Percentiles rank a stretch among this genome's conserved stretches.
Evolutionary conservation across 148 eudicot species (phyloP).

Genomic region (Hydrangea macrophylla): DNA sequence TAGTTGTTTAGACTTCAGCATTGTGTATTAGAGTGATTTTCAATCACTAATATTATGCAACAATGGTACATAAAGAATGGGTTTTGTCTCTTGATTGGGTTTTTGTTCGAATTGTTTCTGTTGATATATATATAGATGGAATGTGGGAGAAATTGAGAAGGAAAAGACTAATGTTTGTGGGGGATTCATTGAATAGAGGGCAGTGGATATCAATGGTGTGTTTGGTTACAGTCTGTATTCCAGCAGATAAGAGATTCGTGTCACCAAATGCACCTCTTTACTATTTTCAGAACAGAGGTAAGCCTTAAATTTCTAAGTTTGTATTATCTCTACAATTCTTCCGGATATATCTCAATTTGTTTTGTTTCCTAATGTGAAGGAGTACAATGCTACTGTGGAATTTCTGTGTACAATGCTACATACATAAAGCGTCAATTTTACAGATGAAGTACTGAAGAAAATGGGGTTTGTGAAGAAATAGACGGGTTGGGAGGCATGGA

Average conservation of each 20-base stretch:
- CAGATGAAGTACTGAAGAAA: conserved; percentile 73
- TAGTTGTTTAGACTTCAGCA: background rate
- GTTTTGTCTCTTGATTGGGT: conserved; percentile 9
- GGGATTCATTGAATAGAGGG: conserved; percentile 94
- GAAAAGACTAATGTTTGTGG: conserved; percentile 88
- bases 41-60: background rate
- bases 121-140: conserved; percentile 63
- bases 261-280: conserved; percentile 87
- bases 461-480: conserved; percentile 77
- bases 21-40: background rate
- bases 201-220: conserved; percentile 98
- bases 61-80: background rate
- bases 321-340: background rate
- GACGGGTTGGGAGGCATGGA: conserved; percentile 77
- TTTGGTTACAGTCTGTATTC: conserved; percentile 77
- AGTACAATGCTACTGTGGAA: conserved; percentile 84
- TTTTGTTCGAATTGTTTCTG: conserved; percentile 21
- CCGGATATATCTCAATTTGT: conserved; percentile 1
- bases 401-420: conserved; percentile 89
- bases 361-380: conserved; percentile 34
- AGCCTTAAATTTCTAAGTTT: conserved; percentile 1
- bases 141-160: conserved; percentile 91
- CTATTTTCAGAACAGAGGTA: conserved; percentile 90
- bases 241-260: conserved; percentile 72
- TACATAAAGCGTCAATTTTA: conserved; percentile 11